Evolutionary conservation across 2,329 filamentous ascomycete species (phyloP).

Genomic region (Chrysoporthe puriensis): DNA sequence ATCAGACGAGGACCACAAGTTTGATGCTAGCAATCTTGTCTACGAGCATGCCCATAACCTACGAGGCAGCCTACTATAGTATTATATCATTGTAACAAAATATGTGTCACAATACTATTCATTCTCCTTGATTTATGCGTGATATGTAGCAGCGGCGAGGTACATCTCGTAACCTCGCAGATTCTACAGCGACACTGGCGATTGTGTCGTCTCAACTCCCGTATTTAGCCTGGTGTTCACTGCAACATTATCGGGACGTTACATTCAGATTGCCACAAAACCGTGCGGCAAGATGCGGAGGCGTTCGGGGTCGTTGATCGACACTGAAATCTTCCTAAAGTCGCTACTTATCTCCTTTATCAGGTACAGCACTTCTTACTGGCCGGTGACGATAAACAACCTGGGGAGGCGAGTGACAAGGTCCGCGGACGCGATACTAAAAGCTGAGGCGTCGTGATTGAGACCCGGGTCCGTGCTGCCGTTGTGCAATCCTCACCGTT

Average conservation of each 20-base stretch:
- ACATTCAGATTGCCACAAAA: conserved; percentile 8
- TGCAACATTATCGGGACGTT: conserved; percentile 12
- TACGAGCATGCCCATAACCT: too few species aligned
- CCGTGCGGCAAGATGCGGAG: neutral
- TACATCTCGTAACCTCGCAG: neutral
- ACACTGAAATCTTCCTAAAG: neutral
- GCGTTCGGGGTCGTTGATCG: neutral
- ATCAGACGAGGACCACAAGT: too few species aligned
- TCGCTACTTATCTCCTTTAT: neutral
- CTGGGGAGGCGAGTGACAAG: too few species aligned
- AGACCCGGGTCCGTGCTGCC: too few species aligned
- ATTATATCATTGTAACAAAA: neutral
- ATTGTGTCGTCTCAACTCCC: neutral
- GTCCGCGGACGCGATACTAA: too few species aligned
- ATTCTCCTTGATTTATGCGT: neutral
- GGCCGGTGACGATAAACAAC: neutral
- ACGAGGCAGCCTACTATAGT: too few species aligned
- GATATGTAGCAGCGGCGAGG: neutral
- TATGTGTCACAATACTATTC: too few species aligned
- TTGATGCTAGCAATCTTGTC: too few species aligned
- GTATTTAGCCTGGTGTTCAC: conserved; percentile 3
- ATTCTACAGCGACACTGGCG: neutral
- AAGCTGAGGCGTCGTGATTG: too few species aligned
- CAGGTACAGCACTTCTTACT: neutral
- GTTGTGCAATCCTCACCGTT: neutral